Percentiles rank a stretch among this genome's conserved stretches.
Evolutionary conservation across 2,329 filamentous ascomycete genomes (phyloP).

Genomic region (Septoria petroselini): DNA sequence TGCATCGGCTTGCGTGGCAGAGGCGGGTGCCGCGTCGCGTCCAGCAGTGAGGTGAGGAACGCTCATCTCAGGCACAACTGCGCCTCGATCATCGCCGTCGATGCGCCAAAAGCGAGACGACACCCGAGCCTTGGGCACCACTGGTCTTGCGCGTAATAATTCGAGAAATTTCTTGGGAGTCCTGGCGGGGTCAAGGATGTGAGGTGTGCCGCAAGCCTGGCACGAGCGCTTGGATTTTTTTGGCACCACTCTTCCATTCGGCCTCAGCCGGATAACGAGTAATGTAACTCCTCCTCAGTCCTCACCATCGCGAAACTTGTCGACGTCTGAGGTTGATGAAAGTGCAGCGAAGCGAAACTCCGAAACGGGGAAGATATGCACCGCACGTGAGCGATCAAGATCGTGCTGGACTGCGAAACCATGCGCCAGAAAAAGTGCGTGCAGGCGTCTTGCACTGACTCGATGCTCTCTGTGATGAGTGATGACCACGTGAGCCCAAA

Average conservation of each 20-base stretch:
- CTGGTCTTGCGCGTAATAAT: constrained; percentile 17
- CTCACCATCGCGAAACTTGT: constrained; percentile 9
- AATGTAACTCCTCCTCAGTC: constrained; percentile 13
- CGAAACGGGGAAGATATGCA: neutral
- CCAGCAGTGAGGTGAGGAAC: too few species aligned
- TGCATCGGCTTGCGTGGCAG: neutral
- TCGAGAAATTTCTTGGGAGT: constrained; percentile 26
- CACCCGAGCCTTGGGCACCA: constrained; percentile 10
- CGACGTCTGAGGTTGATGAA: constrained; percentile 5
- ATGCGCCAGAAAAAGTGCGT: constrained; percentile 18
- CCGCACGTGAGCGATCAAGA: constrained; percentile 4
- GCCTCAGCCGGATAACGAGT: constrained; percentile 14
- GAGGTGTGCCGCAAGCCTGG: constrained; percentile 7
- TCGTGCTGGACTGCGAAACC: neutral
- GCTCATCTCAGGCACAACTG: neutral
- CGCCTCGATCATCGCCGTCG: neutral
- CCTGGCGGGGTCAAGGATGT: constrained; percentile 24
- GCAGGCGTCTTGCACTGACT: constrained; percentile 17
- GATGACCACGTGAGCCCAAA: constrained; percentile 14
- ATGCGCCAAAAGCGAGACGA: neutral
- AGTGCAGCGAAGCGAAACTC: constrained; percentile 16
- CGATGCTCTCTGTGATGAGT: constrained; percentile 7
- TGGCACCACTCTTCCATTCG: constrained; percentile 19
- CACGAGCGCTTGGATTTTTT: constrained; percentile 25
- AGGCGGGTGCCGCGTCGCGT: constrained; percentile 13